These are phyloP conservation scores for Fragaria iinumae DNA, from an alignment of 306 rosid species.

Conservation along the genomic window DNA sequence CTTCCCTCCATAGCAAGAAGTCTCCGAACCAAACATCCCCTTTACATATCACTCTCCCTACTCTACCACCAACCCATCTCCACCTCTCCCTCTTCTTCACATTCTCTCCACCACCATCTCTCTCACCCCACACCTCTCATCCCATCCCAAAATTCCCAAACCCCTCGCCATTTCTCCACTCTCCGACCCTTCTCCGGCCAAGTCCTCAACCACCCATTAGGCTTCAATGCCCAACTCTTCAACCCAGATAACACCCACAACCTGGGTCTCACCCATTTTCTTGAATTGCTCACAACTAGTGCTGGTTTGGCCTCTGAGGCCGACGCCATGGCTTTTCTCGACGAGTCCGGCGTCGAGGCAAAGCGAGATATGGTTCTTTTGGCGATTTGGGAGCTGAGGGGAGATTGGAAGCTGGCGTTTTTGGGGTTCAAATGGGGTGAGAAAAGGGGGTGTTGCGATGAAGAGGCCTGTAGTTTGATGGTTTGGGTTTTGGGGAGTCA, in stretches of 20 bases:
- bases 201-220: constrained; percentile 25
- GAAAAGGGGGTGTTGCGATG: constrained; percentile 52
- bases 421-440: constrained; percentile 70
- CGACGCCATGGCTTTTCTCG: constrained; percentile 47
- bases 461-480: constrained; percentile 61
- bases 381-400: constrained; percentile 72
- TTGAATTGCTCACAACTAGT: constrained; percentile 43
- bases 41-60: constrained; percentile 12
- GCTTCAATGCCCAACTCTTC: constrained; percentile 24
- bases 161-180: constrained; percentile 20
- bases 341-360: constrained; percentile 41
- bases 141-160: constrained; percentile 20
- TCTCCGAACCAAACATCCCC: constrained; percentile 24
- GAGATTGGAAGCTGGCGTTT: constrained; percentile 57
- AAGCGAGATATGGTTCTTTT: constrained; percentile 38
- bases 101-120: neutral
- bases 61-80: neutral
- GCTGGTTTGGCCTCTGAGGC: constrained; percentile 41
- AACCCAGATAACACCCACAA: constrained; percentile 21
- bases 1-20: constrained; percentile 36
- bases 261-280: constrained; percentile 39
- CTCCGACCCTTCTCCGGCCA: constrained; percentile 32
- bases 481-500: constrained; percentile 83
- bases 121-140: constrained; percentile 55
- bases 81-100: neutral